These are phyloP conservation scores for Diplodia sapinea DNA, from an alignment of 2,329 filamentous ascomycete species.

Conservation along the genomic window DNA sequence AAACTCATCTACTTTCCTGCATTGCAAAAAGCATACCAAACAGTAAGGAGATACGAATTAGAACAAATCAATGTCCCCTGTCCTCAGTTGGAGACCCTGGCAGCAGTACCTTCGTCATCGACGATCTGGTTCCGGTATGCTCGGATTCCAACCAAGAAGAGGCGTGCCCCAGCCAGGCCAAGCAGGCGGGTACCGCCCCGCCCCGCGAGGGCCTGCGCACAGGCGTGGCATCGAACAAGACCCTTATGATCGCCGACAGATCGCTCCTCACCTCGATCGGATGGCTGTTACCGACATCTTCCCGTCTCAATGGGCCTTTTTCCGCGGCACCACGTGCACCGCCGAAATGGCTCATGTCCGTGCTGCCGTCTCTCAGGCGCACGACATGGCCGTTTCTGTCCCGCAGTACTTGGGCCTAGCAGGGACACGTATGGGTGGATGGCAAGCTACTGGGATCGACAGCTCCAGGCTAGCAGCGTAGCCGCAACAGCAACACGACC, in stretches of 20 bases:
- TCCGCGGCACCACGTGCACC: constrained; percentile 13
- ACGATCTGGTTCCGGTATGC: constrained; percentile 8
- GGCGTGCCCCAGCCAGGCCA: not conserved
- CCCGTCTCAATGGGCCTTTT: not conserved
- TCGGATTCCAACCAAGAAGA: not conserved
- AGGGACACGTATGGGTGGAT: not conserved
- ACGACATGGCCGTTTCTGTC: constrained; percentile 19
- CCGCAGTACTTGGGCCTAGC: not conserved
- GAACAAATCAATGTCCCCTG: not conserved
- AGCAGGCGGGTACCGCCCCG: not conserved
- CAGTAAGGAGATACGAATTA: not conserved
- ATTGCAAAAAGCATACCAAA: no score
- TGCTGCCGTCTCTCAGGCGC: not conserved
- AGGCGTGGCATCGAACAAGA: constrained; percentile 22
- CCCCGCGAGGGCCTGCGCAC: constrained; percentile 12
- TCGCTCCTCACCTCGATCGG: constrained; percentile 15
- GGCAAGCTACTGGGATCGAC: not conserved
- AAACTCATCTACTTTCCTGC: no score
- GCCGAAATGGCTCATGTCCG: constrained; percentile 14
- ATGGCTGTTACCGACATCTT: constrained; percentile 1
- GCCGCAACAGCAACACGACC: not conserved
- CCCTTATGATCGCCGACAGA: constrained; percentile 24
- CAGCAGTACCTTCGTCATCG: constrained; percentile 10
- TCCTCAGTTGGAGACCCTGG: not conserved
- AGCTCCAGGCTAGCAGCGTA: not conserved